A percentile compares a stretch with the other conserved stretches of the same genome.
Evolutionary conservation across 345 rosid genomes (phyloP).

Genomic region (Sonneratia caseolaris): DNA sequence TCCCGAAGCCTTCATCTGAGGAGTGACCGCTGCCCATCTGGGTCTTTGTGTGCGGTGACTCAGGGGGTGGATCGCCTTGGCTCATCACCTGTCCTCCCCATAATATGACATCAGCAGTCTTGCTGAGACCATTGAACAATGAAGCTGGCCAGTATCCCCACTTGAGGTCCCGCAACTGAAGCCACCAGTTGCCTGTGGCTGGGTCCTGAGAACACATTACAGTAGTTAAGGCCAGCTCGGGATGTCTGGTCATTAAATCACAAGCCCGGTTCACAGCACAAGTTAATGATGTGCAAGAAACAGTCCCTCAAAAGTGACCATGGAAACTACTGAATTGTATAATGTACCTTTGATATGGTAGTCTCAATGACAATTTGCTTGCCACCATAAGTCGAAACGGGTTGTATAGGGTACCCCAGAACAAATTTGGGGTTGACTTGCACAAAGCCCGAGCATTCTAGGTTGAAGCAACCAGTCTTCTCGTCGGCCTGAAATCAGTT

Average conservation of each 20-base stretch:
- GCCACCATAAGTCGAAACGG: not conserved
- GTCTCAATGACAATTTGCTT: not conserved
- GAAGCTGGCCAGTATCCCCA: slow-evolving; percentile 3
- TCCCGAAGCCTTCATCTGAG: slow-evolving; percentile 24
- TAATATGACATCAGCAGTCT: not conserved
- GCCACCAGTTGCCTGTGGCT: not conserved
- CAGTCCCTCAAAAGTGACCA: too few species aligned
- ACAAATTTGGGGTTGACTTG: not conserved
- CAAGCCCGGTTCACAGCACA: too few species aligned
- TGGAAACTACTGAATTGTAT: not conserved
- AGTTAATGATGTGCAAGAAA: too few species aligned
- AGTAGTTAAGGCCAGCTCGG: too few species aligned
- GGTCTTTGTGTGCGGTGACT: slow-evolving; percentile 17
- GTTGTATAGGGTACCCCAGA: not conserved
- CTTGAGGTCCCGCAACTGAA: not conserved
- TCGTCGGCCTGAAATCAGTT: not conserved
- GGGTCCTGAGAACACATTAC: not conserved
- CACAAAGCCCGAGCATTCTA: not conserved
- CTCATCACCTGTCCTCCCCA: slow-evolving; percentile 2
- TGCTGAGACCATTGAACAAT: not conserved
- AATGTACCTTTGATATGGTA: not conserved
- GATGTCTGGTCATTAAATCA: too few species aligned
- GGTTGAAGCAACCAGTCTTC: not conserved
- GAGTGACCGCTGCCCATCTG: slow-evolving; percentile 44
- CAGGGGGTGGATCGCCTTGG: not conserved